Evolutionary conservation across 192 early-diverging fungal species (phyloP), one percentile per base, ranked within the genome.

Genomic region (Mortierella hygrophila): DNA sequence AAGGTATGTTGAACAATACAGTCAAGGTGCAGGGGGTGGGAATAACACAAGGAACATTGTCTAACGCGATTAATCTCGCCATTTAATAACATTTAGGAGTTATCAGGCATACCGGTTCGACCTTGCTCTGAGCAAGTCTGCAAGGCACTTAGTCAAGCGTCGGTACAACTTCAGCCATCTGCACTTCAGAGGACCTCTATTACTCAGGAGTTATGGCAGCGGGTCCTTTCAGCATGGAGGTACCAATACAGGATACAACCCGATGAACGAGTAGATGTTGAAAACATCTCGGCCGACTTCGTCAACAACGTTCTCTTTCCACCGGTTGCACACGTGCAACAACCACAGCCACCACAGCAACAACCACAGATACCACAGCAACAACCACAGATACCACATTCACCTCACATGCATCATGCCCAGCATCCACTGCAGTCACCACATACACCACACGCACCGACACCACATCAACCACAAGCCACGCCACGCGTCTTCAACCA

Each of bases 81-180:
- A 26, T 16, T 7, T 78, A 68, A 70, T 37, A 6, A 52, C 4
- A 13, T 47, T 16, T 47, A 85, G 83, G 84, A 86, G 70, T 72
- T 86, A 0, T 77, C 74, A 23, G 16, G 37, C 4, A 65, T 60
- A 37, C 79, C 84, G 8, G 69, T 68, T 8, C 60, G 84, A 77
- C 84, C 84, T 6, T 68, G 55, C n/a, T 79, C 84, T 0, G 84
- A 86, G 68, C 55, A 74, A 21, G 75, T 86, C 3, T 81, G 75
- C 38, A 76, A 60, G 21, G 79, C 75, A 8, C 54, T 86, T 0
- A 60, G 54, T 6, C 75, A 86, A 32, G 82, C 77, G 8, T 79
- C 77, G 21, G 65, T 75, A 46, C 38, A 52, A 23, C 68, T 83
- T n/a, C 76, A 77, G 1, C 76, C 82, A 18, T 74, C 82, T 11